A percentile compares a stretch with the other conserved stretches of the same genome.
Conservation (phyloP, 2,329 filamentous ascomycete genomes). For the Fusarium algeriense region DNA sequence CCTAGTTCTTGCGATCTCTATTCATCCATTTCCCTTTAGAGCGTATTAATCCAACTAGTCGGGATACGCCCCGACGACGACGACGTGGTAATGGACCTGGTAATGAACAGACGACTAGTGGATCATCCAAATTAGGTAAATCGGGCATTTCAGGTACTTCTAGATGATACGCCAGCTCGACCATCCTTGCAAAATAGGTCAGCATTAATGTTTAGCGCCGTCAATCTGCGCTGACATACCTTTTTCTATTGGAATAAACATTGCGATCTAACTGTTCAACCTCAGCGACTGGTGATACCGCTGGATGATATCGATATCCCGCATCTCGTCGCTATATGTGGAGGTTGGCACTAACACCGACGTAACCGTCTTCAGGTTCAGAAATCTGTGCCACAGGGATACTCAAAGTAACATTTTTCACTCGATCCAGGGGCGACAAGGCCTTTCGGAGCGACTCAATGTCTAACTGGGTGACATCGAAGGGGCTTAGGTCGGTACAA, state of each 20-base stretch:
- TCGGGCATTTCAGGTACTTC: too few relatives aligned
- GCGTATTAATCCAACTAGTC: slow-evolving; percentile 2
- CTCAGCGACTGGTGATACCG: neutral
- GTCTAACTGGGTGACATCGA: neutral
- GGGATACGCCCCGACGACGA: neutral
- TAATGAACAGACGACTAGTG: too few relatives aligned
- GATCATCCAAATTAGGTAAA: too few relatives aligned
- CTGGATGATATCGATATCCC: slow-evolving; percentile 8
- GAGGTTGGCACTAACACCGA: neutral
- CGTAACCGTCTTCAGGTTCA: slow-evolving; percentile 6
- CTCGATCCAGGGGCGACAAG: neutral
- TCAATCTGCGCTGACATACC: neutral
- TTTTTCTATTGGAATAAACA: neutral
- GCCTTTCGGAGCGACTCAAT: neutral
- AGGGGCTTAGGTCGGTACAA: slow-evolving; percentile 6
- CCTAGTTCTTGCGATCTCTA: neutral
- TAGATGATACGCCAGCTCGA: neutral
- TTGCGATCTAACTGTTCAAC: neutral
- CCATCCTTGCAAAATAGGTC: neutral
- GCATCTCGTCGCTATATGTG: slow-evolving; percentile 12
- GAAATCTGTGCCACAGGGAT: neutral
- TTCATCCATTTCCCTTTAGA: slow-evolving; percentile 9
- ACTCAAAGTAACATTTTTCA: slow-evolving; percentile 4
- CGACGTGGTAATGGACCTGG: too few relatives aligned
- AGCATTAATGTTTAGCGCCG: neutral